These are phyloP conservation scores for Apiospora sp. DNA, from an alignment of 2,329 filamentous ascomycete species.

Conservation along the genomic window DNA sequence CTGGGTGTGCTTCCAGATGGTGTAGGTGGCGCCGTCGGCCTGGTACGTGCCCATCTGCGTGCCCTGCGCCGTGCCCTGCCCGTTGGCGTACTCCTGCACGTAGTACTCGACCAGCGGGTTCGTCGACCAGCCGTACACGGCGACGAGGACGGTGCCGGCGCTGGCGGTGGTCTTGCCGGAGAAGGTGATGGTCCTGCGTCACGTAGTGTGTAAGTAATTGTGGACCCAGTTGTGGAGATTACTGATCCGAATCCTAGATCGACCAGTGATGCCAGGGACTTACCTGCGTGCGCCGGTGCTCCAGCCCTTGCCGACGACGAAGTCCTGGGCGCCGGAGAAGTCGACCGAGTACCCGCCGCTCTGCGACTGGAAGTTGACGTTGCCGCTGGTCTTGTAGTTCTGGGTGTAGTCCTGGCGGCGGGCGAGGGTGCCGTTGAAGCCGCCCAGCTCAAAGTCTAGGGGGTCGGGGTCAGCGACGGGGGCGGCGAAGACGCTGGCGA, in stretches of 20 bases:
- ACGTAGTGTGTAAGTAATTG: neutral
- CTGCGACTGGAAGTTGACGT: slow-evolving; percentile 40
- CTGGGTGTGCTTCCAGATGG: slow-evolving; percentile 45
- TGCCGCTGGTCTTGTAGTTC: slow-evolving; percentile 50
- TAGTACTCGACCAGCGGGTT: slow-evolving; percentile 51
- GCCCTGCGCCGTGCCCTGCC: slow-evolving; percentile 41
- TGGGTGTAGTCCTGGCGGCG: slow-evolving; percentile 49
- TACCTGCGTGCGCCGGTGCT: slow-evolving; percentile 59
- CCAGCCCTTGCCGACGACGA: slow-evolving; percentile 68
- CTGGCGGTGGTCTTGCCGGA: slow-evolving; percentile 35
- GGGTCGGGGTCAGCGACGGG: slow-evolving; percentile 34
- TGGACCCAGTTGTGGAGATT: neutral
- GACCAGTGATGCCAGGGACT: slow-evolving; percentile 24
- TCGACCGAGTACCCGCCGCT: slow-evolving; percentile 48
- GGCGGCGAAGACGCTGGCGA: slow-evolving; percentile 35
- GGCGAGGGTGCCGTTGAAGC: slow-evolving; percentile 33
- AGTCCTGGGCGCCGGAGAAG: slow-evolving; percentile 57
- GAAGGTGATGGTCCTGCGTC: slow-evolving; percentile 41
- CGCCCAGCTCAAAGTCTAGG: slow-evolving; percentile 40
- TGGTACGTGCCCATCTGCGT: slow-evolving; percentile 42
- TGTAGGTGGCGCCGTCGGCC: slow-evolving; percentile 45
- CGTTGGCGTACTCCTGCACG: slow-evolving; percentile 45
- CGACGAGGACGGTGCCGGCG: slow-evolving; percentile 43
- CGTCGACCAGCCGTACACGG: slow-evolving; percentile 48
- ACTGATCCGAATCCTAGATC: too few species aligned